Evolutionary conservation across 2,329 filamentous ascomycete species (phyloP).

Genomic region (Bipolaris sorokiniana): DNA sequence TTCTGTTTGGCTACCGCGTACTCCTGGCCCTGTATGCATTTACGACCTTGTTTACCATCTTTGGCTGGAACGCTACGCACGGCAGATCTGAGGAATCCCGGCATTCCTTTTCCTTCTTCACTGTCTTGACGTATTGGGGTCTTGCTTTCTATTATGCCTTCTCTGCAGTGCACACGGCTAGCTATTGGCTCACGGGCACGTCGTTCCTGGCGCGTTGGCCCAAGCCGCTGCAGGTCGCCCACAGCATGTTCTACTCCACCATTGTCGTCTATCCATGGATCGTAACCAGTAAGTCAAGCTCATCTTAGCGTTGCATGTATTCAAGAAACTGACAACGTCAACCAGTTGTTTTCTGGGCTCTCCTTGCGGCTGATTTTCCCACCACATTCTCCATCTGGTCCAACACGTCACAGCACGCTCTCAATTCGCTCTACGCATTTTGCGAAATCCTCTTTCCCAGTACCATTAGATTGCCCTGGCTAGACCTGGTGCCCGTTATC

Average conservation of each 20-base stretch:
- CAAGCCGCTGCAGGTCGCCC: conserved; percentile 45
- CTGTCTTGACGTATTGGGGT: conserved; percentile 81
- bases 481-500: conserved; percentile 71
- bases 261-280: conserved; percentile 53
- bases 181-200: conserved; percentile 59
- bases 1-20: conserved; percentile 65
- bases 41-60: conserved; percentile 69
- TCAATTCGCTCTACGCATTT: conserved; percentile 77
- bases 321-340: conserved; percentile 15
- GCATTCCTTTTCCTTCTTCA: conserved; percentile 80
- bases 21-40: conserved; percentile 69
- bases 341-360: conserved; percentile 53
- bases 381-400: conserved; percentile 54
- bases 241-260: conserved; percentile 52
- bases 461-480: conserved; percentile 66
- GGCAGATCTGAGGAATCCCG: conserved; percentile 52
- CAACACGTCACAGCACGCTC: conserved; percentile 74
- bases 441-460: conserved; percentile 75
- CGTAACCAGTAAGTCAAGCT: conserved; percentile 50
- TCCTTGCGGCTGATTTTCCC: conserved; percentile 46
- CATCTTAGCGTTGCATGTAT: neutral
- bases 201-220: conserved; percentile 50
- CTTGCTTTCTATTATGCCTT: conserved; percentile 78
- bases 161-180: conserved; percentile 70
- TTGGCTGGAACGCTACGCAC: conserved; percentile 69